Evolutionary conservation across 108 stramenopile species (phyloP), one percentile per base, ranked within the genome.

Genomic region (Epipyxis sp.): DNA sequence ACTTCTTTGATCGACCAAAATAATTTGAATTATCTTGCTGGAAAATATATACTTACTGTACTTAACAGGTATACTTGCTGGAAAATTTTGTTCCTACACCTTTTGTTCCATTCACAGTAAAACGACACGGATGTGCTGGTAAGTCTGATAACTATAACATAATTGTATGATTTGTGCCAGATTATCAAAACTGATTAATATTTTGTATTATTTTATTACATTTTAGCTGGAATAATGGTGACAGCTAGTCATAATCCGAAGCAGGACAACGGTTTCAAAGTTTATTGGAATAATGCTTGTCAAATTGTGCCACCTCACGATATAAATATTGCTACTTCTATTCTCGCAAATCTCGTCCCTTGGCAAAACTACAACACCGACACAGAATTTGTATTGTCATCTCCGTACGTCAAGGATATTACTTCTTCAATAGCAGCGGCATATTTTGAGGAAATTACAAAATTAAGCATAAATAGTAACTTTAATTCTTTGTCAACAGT

Each of bases 161-260:
- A 34, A 76, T 96, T 29, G 91, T 91, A 77, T 89, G 89, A 69
- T 89, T 83, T 77, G 91, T 92, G 0, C 82, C 91, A 20, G 96
- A 95, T 0, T 95, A 95, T 0, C n/a, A n/a, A n/a, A n/a, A 62
- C 96, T 61, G 89, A 97, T 41, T 90, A 95, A 37, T 98, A 90
- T 83, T 83, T 87, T 16, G 88, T 89, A 32, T 68, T 79, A 1
- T 41, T 81, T 61, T 44, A 82, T 0, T 43, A 77, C 44, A 91
- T 92, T 0, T 76, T 85, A 20, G 90, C 90, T 40, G 97, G 97
- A 16, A 88, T 97, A 50, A 98, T 98, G 97, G 91, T 96, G 1
- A 98, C 97, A 1, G 95, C 95, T 0, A 92, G 91, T n/a, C 97
- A 98, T 87, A 98, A 98, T 87, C 97, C 97, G 0, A 94, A 93